These are phyloP conservation scores for Solanum appendiculatum DNA, from an alignment of 257 asterid genomes.

Conservation along the genomic window DNA sequence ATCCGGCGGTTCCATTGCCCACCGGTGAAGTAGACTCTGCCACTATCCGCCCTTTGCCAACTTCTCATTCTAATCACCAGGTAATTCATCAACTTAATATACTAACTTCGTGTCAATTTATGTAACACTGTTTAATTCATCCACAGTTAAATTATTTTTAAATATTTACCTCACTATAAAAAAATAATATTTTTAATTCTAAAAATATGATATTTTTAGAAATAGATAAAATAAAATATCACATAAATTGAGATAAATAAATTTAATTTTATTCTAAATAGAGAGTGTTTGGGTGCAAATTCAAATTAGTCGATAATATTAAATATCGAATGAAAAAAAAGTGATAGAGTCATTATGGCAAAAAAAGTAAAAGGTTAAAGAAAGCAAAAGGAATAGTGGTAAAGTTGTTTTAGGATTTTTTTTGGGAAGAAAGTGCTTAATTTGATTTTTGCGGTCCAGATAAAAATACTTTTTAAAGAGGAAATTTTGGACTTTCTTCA, in stretches of 20 bases:
- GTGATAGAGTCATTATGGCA: not conserved
- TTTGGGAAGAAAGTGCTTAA: not conserved
- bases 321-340: no score
- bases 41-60: constrained; percentile 62
- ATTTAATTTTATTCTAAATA: no score
- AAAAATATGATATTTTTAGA: no score
- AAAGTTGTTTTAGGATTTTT: not conserved
- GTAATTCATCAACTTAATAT: constrained; percentile 7
- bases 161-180: no score
- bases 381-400: not conserved
- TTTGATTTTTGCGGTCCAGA: not conserved
- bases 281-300: no score
- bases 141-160: no score
- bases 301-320: no score
- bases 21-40: constrained; percentile 96
- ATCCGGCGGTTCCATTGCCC: constrained; percentile 93
- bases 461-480: not conserved
- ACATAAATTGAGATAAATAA: no score
- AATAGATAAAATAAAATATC: no score
- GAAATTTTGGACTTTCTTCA: not conserved
- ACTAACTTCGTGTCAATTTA: no score
- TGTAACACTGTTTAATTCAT: no score
- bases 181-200: no score
- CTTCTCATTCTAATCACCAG: constrained; percentile 45
- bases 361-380: not conserved